Conservation (phyloP, 352 stramenopile genomes). For the Globisporangium splendens region DNA sequence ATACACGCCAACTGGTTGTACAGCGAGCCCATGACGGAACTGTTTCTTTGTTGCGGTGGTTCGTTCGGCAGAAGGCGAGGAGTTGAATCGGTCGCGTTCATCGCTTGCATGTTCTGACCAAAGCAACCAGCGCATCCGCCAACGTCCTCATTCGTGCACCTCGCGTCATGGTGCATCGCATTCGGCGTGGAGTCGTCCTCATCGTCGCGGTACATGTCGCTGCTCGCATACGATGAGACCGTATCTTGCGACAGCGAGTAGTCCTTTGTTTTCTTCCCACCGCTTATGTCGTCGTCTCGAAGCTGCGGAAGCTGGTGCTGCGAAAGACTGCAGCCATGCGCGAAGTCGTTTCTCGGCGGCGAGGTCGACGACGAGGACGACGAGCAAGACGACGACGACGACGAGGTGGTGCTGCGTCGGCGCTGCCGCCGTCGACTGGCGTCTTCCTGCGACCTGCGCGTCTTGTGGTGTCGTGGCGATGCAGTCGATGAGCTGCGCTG, state of each 20-base stretch:
- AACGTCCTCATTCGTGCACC: not conserved
- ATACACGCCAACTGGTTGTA: constrained; percentile 21
- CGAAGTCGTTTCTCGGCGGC: not conserved
- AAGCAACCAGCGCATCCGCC: not conserved
- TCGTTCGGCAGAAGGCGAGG: not conserved
- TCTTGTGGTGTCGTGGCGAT: constrained; percentile 13
- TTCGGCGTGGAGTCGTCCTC: constrained; percentile 2
- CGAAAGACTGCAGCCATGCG: not conserved
- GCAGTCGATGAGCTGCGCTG: not conserved
- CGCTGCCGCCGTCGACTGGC: constrained; percentile 6
- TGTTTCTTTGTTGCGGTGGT: constrained; percentile 1
- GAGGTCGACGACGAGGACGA: constrained; percentile 5
- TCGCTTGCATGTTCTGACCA: not conserved
- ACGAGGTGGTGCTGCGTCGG: constrained; percentile 7
- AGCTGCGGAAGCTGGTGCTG: not conserved
- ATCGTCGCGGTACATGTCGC: not conserved
- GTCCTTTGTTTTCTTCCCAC: not conserved
- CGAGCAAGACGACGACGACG: constrained; percentile 1
- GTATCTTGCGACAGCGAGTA: not conserved
- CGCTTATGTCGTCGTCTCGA: not conserved
- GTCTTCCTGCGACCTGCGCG: constrained; percentile 10
- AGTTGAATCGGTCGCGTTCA: not conserved
- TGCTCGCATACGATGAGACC: constrained; percentile 8
- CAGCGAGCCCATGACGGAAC: constrained; percentile 10
- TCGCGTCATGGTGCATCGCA: not conserved